phyloP scores from a whole-genome alignment of 2,329 filamentous ascomycete genomes.

The Fusarium nisikadoi region DNA sequence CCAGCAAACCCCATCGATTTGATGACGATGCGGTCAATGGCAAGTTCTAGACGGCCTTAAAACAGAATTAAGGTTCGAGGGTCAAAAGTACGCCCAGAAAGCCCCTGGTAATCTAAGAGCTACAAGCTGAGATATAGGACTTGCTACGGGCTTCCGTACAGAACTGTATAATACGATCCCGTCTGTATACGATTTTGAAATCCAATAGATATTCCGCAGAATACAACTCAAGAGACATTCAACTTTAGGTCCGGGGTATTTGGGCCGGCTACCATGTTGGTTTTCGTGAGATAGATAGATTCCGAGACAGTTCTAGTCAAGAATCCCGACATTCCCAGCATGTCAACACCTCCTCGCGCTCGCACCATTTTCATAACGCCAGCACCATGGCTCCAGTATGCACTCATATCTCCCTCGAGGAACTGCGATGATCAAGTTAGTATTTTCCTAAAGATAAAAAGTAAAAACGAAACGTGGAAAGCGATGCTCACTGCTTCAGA shows the following conservation, averaged over 20 bases:
- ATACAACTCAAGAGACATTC: neutral
- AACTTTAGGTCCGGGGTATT: neutral
- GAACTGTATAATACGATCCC: no score
- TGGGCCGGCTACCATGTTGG: slow-evolving; percentile 1
- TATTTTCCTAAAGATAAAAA: accelerated
- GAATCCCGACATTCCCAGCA: slow-evolving; percentile 14
- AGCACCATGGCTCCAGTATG: neutral
- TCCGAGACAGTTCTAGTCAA: slow-evolving; percentile 11
- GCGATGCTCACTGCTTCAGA: slow-evolving; percentile 8
- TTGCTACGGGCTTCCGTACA: accelerated
- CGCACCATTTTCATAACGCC: slow-evolving; percentile 23
- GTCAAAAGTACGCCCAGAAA: no score
- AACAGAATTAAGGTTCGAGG: no score
- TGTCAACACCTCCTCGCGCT: slow-evolving; percentile 2
- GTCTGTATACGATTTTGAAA: neutral
- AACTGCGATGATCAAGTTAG: neutral
- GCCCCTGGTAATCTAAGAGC: no score
- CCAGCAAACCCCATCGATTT: no score
- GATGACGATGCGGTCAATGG: no score
- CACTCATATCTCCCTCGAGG: slow-evolving; percentile 16
- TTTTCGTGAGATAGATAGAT: neutral
- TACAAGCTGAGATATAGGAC: neutral
- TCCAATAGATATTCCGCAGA: neutral
- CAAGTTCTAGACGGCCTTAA: no score
- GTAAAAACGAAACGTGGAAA: neutral